A percentile compares a stretch with the other conserved stretches of the same genome.
These are phyloP conservation scores for Talaromyces sp. DNA, from an alignment of 2,329 filamentous ascomycete species.

Conservation along the genomic window DNA sequence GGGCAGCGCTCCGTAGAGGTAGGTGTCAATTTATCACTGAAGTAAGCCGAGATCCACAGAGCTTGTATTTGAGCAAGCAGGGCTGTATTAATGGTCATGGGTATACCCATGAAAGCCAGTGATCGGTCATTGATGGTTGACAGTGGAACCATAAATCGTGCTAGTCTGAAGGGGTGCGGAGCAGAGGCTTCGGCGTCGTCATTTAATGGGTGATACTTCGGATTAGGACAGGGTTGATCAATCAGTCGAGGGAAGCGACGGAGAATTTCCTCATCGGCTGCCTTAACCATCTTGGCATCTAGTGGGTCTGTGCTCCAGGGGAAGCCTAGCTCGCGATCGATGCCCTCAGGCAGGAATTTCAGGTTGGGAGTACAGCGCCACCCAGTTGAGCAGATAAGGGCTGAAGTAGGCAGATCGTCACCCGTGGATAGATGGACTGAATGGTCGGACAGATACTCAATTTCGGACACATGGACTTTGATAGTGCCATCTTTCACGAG, in stretches of 20 bases:
- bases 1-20: slow-evolving; percentile 28
- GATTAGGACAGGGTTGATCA: slow-evolving; percentile 41
- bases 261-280: slow-evolving; percentile 56
- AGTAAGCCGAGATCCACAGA: slow-evolving; percentile 68
- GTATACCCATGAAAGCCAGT: slow-evolving; percentile 54
- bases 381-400: slow-evolving; percentile 59
- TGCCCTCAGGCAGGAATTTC: slow-evolving; percentile 50
- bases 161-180: slow-evolving; percentile 52
- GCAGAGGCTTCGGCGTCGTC: slow-evolving; percentile 39
- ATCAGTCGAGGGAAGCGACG: slow-evolving; percentile 54
- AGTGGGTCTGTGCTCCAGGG: slow-evolving; percentile 43
- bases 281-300: slow-evolving; percentile 38
- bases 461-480: slow-evolving; percentile 58
- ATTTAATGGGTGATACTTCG: slow-evolving; percentile 31
- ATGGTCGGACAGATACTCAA: slow-evolving; percentile 51
- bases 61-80: slow-evolving; percentile 53
- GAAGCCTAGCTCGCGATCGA: slow-evolving; percentile 51
- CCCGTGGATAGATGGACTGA: slow-evolving; percentile 55
- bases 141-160: slow-evolving; percentile 51
- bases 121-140: slow-evolving; percentile 45
- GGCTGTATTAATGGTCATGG: slow-evolving; percentile 50
- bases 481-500: slow-evolving; percentile 58
- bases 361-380: slow-evolving; percentile 57
- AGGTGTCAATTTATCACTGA: slow-evolving; percentile 55
- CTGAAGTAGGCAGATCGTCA: slow-evolving; percentile 50